These are phyloP conservation scores for Kwoniella pini DNA, from an alignment of 768 basidiomycete species.

Conservation along the genomic window DNA sequence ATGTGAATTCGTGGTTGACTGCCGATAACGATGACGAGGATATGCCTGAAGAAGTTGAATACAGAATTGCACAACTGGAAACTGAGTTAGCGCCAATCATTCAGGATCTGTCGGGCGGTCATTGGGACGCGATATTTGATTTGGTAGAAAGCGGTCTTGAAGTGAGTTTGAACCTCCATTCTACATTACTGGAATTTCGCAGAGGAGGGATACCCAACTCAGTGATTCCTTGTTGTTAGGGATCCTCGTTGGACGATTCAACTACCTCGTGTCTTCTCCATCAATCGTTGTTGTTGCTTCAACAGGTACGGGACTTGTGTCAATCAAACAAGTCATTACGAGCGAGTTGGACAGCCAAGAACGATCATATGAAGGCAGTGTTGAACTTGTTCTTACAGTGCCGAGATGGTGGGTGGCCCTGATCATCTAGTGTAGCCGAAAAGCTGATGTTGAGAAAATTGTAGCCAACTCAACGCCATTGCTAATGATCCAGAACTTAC, in stretches of 20 bases:
- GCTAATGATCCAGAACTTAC: constrained; percentile 63
- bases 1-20: constrained; percentile 78
- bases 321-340: constrained; percentile 72
- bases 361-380: constrained; percentile 62
- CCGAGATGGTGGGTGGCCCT: constrained; percentile 35
- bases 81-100: constrained; percentile 77
- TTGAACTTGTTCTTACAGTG: constrained; percentile 62
- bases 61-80: constrained; percentile 72
- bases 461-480: constrained; percentile 61
- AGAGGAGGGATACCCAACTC: not conserved
- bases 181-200: not conserved
- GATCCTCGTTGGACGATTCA: constrained; percentile 63
- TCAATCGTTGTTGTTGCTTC: constrained; percentile 69
- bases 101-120: constrained; percentile 78
- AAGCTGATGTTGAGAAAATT: not conserved
- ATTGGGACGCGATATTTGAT: constrained; percentile 94
- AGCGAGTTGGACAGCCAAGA: constrained; percentile 66
- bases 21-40: constrained; percentile 58
- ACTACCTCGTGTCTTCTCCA: constrained; percentile 66
- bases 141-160: constrained; percentile 84
- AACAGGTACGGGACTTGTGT: constrained; percentile 68
- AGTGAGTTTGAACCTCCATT: constrained; percentile 59
- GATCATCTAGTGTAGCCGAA: not conserved
- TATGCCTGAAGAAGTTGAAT: constrained; percentile 75
- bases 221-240: not conserved